Percentiles rank a stretch among this genome's conserved stretches.
These are phyloP conservation scores for Mortierella sp. DNA, from an alignment of 371 early-diverging fungal genomes.

Conservation along the genomic window DNA sequence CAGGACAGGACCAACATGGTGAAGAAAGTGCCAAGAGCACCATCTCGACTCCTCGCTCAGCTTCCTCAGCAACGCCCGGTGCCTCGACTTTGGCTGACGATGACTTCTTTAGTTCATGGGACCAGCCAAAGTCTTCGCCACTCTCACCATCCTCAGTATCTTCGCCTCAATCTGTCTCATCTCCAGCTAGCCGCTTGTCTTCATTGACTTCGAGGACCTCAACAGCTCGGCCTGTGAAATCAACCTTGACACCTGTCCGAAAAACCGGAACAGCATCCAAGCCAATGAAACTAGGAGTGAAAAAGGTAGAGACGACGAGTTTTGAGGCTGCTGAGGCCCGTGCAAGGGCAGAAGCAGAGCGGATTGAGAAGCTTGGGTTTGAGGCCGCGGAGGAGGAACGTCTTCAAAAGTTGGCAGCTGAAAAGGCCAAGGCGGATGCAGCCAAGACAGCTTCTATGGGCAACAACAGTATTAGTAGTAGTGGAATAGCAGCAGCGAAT, in stretches of 20 bases:
- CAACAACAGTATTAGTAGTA: background rate
- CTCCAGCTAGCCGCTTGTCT: slow-evolving; percentile 22
- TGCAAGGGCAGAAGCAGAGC: slow-evolving; percentile 83
- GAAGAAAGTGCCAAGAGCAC: slow-evolving; percentile 21
- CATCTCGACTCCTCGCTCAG: slow-evolving; percentile 8
- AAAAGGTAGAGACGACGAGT: slow-evolving; percentile 80
- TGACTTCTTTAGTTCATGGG: slow-evolving; percentile 50
- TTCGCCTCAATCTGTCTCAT: slow-evolving; percentile 13
- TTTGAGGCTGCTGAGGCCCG: slow-evolving; percentile 92
- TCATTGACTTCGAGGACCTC: slow-evolving; percentile 22
- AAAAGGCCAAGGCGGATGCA: slow-evolving; percentile 28
- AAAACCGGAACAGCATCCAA: slow-evolving; percentile 61
- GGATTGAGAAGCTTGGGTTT: slow-evolving; percentile 78
- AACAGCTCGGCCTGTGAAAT: slow-evolving; percentile 48
- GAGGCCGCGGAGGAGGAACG: slow-evolving; percentile 70
- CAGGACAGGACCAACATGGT: slow-evolving; percentile 21
- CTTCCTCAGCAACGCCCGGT: too few species aligned
- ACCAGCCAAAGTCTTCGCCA: slow-evolving; percentile 33
- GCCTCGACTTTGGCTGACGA: slow-evolving; percentile 27
- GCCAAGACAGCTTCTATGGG: slow-evolving; percentile 1
- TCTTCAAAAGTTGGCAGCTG: slow-evolving; percentile 24
- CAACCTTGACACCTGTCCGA: slow-evolving; percentile 48
- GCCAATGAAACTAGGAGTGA: slow-evolving; percentile 81
- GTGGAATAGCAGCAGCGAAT: slow-evolving; percentile 3
- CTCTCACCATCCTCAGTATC: background rate